phyloP scores from a whole-genome alignment of 495 filamentous ascomycete genomes.

The Aspergillus sclerotioniger region DNA sequence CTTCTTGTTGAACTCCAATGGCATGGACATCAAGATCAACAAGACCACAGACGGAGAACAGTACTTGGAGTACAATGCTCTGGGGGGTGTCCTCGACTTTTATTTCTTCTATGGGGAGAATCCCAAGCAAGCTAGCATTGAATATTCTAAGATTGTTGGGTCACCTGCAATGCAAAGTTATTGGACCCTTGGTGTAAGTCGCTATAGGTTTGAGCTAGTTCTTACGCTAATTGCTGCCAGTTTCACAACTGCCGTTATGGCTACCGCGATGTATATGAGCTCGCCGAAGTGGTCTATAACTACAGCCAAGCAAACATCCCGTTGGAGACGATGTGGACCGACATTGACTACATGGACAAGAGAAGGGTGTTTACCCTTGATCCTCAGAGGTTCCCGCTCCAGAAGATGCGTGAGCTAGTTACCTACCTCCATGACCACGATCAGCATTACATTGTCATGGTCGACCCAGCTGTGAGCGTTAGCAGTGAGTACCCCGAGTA shows the following conservation, averaged over 20 bases:
- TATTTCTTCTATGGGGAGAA: conserved; percentile 78
- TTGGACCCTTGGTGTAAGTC: conserved; percentile 68
- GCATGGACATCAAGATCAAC: conserved; percentile 85
- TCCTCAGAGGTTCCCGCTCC: conserved; percentile 65
- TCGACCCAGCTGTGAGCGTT: conserved; percentile 71
- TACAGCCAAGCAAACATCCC: conserved; percentile 75
- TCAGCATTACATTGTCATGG: conserved; percentile 84
- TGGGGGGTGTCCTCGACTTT: conserved; percentile 80
- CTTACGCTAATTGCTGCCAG: conserved; percentile 18
- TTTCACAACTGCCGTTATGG: conserved; percentile 85
- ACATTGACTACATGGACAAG: conserved; percentile 76
- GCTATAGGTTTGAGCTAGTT: not conserved
- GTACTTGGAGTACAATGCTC: conserved; percentile 80
- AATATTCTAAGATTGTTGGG: conserved; percentile 71
- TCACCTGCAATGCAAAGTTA: conserved; percentile 78
- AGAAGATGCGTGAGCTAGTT: conserved; percentile 66
- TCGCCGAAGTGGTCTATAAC: conserved; percentile 78
- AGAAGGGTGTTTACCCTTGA: conserved; percentile 74
- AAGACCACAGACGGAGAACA: conserved; percentile 58
- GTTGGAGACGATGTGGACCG: conserved; percentile 87
- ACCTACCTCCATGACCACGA: conserved; percentile 67
- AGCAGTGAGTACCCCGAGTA: conserved; percentile 28
- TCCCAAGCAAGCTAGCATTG: conserved; percentile 67
- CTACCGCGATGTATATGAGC: conserved; percentile 71
- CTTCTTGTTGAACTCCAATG: conserved; percentile 78